These are phyloP conservation scores for Salix viminalis DNA, from an alignment of 345 rosid genomes.

Conservation along the genomic window DNA sequence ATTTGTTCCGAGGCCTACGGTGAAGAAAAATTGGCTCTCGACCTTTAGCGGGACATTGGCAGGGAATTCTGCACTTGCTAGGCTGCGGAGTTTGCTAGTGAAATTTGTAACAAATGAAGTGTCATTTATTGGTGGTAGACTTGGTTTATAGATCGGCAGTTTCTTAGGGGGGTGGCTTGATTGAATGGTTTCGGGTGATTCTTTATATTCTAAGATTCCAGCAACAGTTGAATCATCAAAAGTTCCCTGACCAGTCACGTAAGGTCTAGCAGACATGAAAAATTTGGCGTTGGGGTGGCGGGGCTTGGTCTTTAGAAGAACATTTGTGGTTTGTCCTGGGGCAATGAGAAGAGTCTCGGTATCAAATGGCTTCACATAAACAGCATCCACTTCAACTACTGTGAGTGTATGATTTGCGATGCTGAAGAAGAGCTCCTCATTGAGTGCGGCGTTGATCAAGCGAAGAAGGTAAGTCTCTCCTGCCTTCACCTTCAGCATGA, in stretches of 20 bases:
- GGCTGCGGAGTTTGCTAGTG: constrained; percentile 1
- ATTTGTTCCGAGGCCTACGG: constrained; percentile 9
- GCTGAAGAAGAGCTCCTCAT: constrained; percentile 16
- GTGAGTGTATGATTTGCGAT: constrained; percentile 8
- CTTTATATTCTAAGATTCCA: constrained; percentile 6
- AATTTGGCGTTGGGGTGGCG: neutral
- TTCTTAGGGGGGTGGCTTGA: neutral
- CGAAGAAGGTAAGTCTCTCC: constrained; percentile 17
- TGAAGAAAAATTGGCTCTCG: constrained; percentile 10
- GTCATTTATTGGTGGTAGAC: constrained; percentile 4
- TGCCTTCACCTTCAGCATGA: constrained; percentile 1
- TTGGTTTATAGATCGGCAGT: constrained; percentile 8
- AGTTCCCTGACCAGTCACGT: constrained; percentile 11
- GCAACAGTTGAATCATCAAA: constrained; percentile 12
- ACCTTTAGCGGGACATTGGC: constrained; percentile 12
- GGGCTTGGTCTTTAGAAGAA: constrained; percentile 9
- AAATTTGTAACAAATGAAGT: constrained; percentile 7
- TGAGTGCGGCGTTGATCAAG: constrained; percentile 15
- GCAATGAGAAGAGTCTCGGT: neutral
- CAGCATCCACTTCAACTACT: constrained; percentile 11
- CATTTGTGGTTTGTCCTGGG: constrained; percentile 15
- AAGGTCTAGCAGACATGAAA: constrained; percentile 18
- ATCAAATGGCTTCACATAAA: constrained; percentile 15
- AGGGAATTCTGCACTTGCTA: constrained; percentile 7
- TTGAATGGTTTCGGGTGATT: neutral